Conservation (phyloP, 1,284 basidiomycete species). For the Irpex sp. region DNA sequence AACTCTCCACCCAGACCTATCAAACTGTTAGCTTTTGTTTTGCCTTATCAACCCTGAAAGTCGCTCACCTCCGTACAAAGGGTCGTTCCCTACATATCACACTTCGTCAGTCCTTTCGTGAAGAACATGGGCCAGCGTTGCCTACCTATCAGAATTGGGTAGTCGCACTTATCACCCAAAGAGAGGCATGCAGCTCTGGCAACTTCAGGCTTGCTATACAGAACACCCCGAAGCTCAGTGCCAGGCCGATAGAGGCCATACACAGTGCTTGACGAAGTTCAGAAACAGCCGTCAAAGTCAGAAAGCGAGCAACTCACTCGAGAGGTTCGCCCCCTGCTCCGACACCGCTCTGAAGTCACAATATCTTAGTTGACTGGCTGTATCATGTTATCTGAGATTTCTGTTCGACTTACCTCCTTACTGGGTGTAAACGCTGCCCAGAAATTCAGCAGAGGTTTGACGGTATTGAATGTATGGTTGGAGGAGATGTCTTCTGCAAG, state of each 20-base stretch:
- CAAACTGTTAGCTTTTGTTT: no score
- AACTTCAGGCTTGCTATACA: conserved; percentile 62
- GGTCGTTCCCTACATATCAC: conserved; percentile 62
- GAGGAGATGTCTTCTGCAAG: conserved; percentile 69
- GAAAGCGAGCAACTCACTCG: conserved; percentile 39
- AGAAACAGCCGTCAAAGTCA: background rate
- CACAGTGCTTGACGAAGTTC: conserved; percentile 46
- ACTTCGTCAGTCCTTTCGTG: conserved; percentile 2
- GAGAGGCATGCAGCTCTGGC: conserved; percentile 69
- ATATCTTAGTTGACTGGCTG: no score
- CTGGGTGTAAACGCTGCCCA: conserved; percentile 81
- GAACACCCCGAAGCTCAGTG: conserved; percentile 77
- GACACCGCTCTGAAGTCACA: conserved; percentile 59
- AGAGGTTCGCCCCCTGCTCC: conserved; percentile 69
- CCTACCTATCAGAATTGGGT: conserved; percentile 72
- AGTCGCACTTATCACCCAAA: conserved; percentile 68
- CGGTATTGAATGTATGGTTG: conserved; percentile 76
- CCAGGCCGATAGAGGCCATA: conserved; percentile 81
- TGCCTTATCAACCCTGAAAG: background rate
- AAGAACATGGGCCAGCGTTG: conserved; percentile 13
- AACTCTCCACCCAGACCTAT: conserved; percentile 78
- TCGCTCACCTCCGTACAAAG: conserved; percentile 72
- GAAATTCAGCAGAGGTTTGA: conserved; percentile 76
- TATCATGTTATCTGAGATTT: no score
- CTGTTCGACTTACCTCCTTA: conserved; percentile 44